Conservation (phyloP, 176 grass and related monocot species). For the Puccinellia tenuiflora region DNA sequence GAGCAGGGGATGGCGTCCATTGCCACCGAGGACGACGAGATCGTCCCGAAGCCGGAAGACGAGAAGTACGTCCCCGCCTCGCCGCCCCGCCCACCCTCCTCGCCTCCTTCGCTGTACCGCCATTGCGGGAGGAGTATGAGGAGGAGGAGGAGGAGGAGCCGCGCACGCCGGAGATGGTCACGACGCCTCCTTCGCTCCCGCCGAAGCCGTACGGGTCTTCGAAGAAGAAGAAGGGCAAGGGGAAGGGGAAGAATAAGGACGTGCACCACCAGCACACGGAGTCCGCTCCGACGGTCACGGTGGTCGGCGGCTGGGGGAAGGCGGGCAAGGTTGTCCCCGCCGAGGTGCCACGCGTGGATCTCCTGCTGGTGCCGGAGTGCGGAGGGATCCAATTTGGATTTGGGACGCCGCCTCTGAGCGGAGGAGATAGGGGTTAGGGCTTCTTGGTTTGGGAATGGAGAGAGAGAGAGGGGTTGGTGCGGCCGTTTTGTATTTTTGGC, state of each 20-base stretch:
- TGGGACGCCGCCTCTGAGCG: too few species aligned
- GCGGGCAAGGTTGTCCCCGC: conserved; percentile 43
- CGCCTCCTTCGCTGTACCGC: conserved; percentile 30
- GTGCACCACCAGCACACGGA: conserved; percentile 78
- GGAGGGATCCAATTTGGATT: too few species aligned
- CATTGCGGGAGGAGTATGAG: conserved; percentile 5
- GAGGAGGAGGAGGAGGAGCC: conserved; percentile 41
- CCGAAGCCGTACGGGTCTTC: conserved; percentile 26
- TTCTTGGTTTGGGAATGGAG: too few species aligned
- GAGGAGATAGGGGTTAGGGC: too few species aligned
- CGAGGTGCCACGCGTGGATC: conserved; percentile 41
- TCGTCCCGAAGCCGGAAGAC: conserved; percentile 29
- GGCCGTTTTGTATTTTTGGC: too few species aligned
- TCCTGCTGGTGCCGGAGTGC: conserved; percentile 57
- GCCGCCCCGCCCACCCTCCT: conserved; percentile 42
- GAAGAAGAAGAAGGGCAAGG: conserved; percentile 55
- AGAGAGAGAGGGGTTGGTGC: too few species aligned
- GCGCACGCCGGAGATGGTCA: conserved; percentile 53
- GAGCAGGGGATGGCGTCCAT: conserved; percentile 64
- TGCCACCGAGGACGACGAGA: conserved; percentile 54
- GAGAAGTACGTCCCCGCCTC: conserved; percentile 38
- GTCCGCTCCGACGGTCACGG: conserved; percentile 54
- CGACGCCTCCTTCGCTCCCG: conserved; percentile 33
- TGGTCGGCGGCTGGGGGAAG: conserved; percentile 32
- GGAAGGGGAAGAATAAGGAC: conserved; percentile 30